Conservation (phyloP, 495 filamentous ascomycete species). For the Aspergillus coremiiformis region DNA sequence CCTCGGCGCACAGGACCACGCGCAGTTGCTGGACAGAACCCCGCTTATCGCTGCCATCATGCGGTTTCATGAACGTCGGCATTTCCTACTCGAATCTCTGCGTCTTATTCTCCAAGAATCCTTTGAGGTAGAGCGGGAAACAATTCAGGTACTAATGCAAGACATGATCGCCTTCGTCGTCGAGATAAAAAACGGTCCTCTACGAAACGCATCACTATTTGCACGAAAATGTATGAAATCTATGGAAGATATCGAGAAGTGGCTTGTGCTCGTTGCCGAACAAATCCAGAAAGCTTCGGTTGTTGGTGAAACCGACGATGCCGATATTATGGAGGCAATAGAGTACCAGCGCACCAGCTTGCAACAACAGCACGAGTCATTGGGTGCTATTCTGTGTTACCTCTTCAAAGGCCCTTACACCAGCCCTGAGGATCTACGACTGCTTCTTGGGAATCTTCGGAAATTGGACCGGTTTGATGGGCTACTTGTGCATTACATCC, state of each 20-base stretch:
- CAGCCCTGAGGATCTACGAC: conserved; percentile 59
- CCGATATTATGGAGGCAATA: conserved; percentile 59
- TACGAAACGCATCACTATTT: conserved; percentile 46
- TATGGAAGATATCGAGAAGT: conserved; percentile 65
- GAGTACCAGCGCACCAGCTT: conserved; percentile 67
- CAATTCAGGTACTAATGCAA: conserved; percentile 33
- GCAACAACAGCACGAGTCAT: conserved; percentile 76
- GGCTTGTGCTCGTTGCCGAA: conserved; percentile 64
- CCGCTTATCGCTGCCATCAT: conserved; percentile 67
- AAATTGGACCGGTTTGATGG: conserved; percentile 66
- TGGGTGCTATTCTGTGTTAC: conserved; percentile 68
- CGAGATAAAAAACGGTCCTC: conserved; percentile 35
- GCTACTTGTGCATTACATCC: conserved; percentile 68
- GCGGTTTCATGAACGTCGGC: conserved; percentile 73
- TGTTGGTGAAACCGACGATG: conserved; percentile 51
- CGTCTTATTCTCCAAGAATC: conserved; percentile 64
- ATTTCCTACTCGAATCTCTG: conserved; percentile 72
- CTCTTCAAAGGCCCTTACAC: conserved; percentile 69
- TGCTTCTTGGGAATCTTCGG: conserved; percentile 57
- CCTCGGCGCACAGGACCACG: conserved; percentile 57
- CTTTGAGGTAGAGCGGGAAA: conserved; percentile 49
- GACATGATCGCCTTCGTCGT: conserved; percentile 38
- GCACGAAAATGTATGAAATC: conserved; percentile 60
- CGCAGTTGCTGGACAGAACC: conserved; percentile 57
- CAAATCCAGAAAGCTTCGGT: conserved; percentile 62